These are phyloP conservation scores for Brassica carinata DNA, from an alignment of 345 rosid species.

Conservation along the genomic window DNA sequence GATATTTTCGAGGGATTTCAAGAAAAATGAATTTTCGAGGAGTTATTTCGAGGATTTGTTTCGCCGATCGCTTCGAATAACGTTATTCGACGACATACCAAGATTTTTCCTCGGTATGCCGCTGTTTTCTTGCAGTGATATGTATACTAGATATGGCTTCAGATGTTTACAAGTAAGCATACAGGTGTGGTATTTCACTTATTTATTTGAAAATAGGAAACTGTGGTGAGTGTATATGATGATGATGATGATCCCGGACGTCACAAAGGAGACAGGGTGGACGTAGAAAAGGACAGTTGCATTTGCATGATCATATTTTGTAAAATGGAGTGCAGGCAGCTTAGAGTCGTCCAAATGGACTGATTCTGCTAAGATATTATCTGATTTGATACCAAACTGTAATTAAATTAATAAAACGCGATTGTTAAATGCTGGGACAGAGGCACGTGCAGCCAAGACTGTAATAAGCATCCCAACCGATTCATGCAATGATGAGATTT, in stretches of 20 bases:
- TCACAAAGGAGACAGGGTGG: conserved; percentile 26
- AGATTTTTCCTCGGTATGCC: no score
- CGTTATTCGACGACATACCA: no score
- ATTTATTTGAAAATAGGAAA: background rate
- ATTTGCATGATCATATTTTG: conserved; percentile 30
- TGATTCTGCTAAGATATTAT: conserved; percentile 1
- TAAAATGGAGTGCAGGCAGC: background rate
- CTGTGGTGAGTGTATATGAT: background rate
- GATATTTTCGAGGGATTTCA: no score
- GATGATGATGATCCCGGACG: conserved; percentile 15
- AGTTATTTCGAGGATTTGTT: no score
- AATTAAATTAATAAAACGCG: background rate
- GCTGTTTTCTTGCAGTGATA: no score
- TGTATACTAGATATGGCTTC: background rate
- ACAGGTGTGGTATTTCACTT: conserved; percentile 10
- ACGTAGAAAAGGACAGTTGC: conserved; percentile 22
- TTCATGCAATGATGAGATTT: conserved; percentile 38
- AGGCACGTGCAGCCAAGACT: conserved; percentile 25
- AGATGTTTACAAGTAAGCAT: background rate
- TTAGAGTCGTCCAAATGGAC: conserved; percentile 17
- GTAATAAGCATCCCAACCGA: conserved; percentile 25
- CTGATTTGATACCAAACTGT: background rate
- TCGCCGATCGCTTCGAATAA: no score
- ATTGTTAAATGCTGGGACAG: conserved; percentile 1
- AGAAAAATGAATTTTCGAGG: no score